Evolutionary conservation across 2,329 filamentous ascomycete species (phyloP).

Genomic region (Torrubiellomyces zombiae): DNA sequence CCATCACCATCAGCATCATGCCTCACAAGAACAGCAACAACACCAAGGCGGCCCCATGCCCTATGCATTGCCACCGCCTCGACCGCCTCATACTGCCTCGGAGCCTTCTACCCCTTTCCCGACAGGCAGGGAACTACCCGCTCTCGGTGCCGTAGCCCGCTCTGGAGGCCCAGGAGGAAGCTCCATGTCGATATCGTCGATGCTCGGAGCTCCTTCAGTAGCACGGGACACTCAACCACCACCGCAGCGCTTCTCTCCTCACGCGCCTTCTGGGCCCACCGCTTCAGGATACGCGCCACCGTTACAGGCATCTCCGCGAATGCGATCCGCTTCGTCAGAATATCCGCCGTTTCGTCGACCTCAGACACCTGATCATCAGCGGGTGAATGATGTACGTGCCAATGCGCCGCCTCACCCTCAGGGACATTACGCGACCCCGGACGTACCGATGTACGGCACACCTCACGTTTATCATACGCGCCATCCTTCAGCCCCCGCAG

Average conservation of each 20-base stretch:
- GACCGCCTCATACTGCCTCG: constrained; percentile 24
- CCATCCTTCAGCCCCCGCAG: constrained; percentile 29
- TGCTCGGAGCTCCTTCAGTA: constrained; percentile 32
- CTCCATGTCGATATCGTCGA: constrained; percentile 45
- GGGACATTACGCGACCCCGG: constrained; percentile 37
- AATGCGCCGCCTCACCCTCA: constrained; percentile 30
- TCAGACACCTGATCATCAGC: constrained; percentile 54
- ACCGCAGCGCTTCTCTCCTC: constrained; percentile 24
- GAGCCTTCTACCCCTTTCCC: constrained; percentile 28
- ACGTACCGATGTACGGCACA: constrained; percentile 41
- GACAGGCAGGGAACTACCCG: constrained; percentile 34
- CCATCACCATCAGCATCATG: constrained; percentile 13
- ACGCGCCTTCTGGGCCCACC: constrained; percentile 21
- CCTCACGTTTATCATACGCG: constrained; percentile 38
- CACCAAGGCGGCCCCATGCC: constrained; percentile 16
- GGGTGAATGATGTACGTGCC: constrained; percentile 33
- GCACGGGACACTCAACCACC: constrained; percentile 25
- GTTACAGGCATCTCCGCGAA: constrained; percentile 37
- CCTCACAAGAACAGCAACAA: constrained; percentile 10
- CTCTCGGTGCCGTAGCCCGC: constrained; percentile 31
- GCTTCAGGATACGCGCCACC: constrained; percentile 29
- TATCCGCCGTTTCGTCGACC: constrained; percentile 48
- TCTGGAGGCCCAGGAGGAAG: constrained; percentile 28
- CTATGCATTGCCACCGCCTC: constrained; percentile 29
- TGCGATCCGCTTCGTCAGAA: constrained; percentile 38